Percentiles rank a stretch among this genome's conserved stretches.
phyloP scores from a whole-genome alignment of 164 flowering plant species.

The Chloranthus sessilifolius region DNA sequence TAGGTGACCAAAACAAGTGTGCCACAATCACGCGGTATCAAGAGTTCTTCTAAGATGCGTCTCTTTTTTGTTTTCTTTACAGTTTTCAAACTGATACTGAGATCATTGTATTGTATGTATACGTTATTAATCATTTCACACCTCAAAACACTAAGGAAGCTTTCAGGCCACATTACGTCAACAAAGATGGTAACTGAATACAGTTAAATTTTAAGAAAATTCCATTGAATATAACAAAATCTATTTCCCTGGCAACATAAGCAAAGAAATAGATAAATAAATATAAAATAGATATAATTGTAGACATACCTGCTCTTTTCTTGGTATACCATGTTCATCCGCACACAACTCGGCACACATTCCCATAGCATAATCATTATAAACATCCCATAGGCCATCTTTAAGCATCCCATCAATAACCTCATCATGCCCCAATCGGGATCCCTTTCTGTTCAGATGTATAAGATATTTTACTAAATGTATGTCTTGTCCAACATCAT shows the following conservation, averaged over 20 bases:
- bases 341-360: conserved; percentile 84
- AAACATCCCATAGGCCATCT: conserved; percentile 96
- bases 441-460: conserved; percentile 57
- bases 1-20: no score
- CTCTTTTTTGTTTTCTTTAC: no score
- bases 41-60: no score
- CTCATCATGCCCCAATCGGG: conserved; percentile 80
- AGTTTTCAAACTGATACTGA: no score
- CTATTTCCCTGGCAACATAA: not conserved
- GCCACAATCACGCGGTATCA: no score
- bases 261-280: not conserved
- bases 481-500: not conserved
- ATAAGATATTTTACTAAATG: not conserved
- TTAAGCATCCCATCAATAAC: conserved; percentile 89
- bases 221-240: not conserved
- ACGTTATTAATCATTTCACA: no score
- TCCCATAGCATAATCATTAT: conserved; percentile 86
- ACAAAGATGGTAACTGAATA: no score
- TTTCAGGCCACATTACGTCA: no score
- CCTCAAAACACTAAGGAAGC: no score
- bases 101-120: no score
- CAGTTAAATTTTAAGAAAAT: no score
- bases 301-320: conserved; percentile 69
- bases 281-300: not conserved
- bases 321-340: conserved; percentile 48